Evolutionary conservation across 768 basidiomycete species (phyloP).

Genomic region (Kwoniella newhampshirensis): DNA sequence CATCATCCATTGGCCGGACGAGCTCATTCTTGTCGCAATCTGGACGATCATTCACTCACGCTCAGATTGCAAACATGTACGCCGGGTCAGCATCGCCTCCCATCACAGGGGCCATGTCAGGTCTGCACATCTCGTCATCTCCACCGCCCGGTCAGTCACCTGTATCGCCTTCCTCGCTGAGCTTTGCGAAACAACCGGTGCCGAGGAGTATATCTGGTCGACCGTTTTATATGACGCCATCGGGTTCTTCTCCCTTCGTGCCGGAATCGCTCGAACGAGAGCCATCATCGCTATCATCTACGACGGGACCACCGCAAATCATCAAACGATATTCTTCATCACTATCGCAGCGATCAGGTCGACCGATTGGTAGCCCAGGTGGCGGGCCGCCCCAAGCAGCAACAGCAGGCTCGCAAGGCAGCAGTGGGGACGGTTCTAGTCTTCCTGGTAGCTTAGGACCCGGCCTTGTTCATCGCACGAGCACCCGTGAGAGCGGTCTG

Average conservation of each 20-base stretch:
- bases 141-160: slow-evolving; percentile 27
- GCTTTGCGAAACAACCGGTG: slow-evolving; percentile 39
- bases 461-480: slow-evolving; percentile 23
- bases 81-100: slow-evolving; percentile 32
- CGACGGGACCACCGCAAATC: slow-evolving; percentile 30
- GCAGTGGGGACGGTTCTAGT: slow-evolving; percentile 37
- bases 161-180: slow-evolving; percentile 36
- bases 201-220: slow-evolving; percentile 35
- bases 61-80: slow-evolving; percentile 42
- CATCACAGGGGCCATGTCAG: slow-evolving; percentile 30
- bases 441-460: slow-evolving; percentile 27
- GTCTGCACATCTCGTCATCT: slow-evolving; percentile 15
- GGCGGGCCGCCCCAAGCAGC: slow-evolving; percentile 13
- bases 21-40: slow-evolving; percentile 52
- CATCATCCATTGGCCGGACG: slow-evolving; percentile 42
- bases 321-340: slow-evolving; percentile 50
- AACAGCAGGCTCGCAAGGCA: slow-evolving; percentile 32
- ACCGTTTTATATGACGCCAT: slow-evolving; percentile 26
- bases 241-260: slow-evolving; percentile 38
- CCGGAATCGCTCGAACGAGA: slow-evolving; percentile 40
- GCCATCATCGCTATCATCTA: slow-evolving; percentile 6
- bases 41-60: slow-evolving; percentile 51
- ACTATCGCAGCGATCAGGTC: slow-evolving; percentile 31
- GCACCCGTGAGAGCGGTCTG: slow-evolving; percentile 37
- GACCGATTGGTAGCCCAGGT: slow-evolving; percentile 10